A percentile compares a stretch with the other conserved stretches of the same genome.
These are phyloP conservation scores for Sphagnum contortum DNA, from an alignment of 225 moss, liverwort and hornwort species.

Conservation along the genomic window DNA sequence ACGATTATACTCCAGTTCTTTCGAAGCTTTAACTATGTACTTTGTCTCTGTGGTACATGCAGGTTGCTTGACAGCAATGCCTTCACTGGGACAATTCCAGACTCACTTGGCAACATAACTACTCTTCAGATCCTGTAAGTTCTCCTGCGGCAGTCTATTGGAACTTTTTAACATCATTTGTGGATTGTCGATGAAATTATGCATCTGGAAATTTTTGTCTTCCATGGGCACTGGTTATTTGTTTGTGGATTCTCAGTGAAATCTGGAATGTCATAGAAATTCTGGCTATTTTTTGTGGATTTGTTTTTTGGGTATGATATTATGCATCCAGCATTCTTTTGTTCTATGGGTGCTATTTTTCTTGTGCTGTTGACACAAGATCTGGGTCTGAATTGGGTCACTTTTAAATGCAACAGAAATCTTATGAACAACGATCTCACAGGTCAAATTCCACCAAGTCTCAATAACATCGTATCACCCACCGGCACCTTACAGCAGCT, in stretches of 20 bases:
- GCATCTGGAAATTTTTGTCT: too few relatives aligned
- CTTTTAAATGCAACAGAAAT: slow-evolving; percentile 20
- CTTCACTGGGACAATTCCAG: slow-evolving; percentile 24
- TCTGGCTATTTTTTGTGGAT: not conserved
- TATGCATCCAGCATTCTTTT: not conserved
- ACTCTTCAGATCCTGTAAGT: slow-evolving; percentile 28
- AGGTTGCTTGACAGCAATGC: slow-evolving; percentile 35
- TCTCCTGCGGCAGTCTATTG: too few relatives aligned
- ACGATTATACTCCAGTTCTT: too few relatives aligned
- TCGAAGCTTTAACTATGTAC: too few relatives aligned
- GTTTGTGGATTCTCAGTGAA: not conserved
- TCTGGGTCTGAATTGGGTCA: too few relatives aligned
- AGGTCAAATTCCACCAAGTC: slow-evolving; percentile 16
- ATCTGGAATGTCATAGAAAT: too few relatives aligned
- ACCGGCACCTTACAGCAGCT: slow-evolving; percentile 15
- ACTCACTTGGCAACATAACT: slow-evolving; percentile 11
- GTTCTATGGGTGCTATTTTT: not conserved
- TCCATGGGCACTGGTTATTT: not conserved
- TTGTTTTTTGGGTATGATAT: not conserved
- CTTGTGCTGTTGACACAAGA: too few relatives aligned
- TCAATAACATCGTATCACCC: slow-evolving; percentile 1
- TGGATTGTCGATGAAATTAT: too few relatives aligned
- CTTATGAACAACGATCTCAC: slow-evolving; percentile 25
- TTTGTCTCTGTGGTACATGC: not conserved
- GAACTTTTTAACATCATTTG: too few relatives aligned